Percentiles rank a stretch among this genome's conserved stretches.
These are phyloP conservation scores for Monosporascus sp. DNA, from an alignment of 2,329 filamentous ascomycete species.

Conservation along the genomic window DNA sequence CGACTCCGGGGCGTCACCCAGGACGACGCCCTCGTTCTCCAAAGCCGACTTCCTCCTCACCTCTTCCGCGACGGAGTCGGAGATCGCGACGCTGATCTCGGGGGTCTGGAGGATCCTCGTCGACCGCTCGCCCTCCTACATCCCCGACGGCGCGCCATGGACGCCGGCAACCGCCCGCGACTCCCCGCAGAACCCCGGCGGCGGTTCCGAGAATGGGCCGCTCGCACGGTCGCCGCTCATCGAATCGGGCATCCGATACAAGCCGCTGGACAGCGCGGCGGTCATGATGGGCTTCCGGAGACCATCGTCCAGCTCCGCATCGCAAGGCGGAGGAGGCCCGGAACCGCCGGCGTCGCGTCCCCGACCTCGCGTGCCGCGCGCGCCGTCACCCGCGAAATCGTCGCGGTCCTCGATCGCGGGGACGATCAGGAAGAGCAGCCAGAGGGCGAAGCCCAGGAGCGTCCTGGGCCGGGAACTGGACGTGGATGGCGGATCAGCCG, in stretches of 20 bases:
- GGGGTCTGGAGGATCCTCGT: slow-evolving; percentile 46
- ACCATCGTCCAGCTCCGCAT: slow-evolving; percentile 13
- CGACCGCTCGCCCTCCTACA: slow-evolving; percentile 41
- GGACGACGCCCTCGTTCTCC: slow-evolving; percentile 30
- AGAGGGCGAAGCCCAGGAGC: slow-evolving; percentile 23
- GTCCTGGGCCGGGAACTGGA: slow-evolving; percentile 15
- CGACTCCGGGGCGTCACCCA: no score
- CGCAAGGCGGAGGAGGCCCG: slow-evolving; percentile 9
- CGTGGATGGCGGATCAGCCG: background rate
- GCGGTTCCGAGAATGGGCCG: background rate
- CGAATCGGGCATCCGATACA: slow-evolving; percentile 13
- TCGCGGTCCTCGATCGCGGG: slow-evolving; percentile 27
- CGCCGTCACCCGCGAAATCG: slow-evolving; percentile 17
- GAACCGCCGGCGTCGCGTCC: slow-evolving; percentile 2
- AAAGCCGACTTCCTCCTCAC: slow-evolving; percentile 54
- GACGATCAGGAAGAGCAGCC: slow-evolving; percentile 26
- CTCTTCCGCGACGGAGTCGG: slow-evolving; percentile 46
- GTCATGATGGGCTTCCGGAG: slow-evolving; percentile 17
- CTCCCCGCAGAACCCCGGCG: slow-evolving; percentile 3
- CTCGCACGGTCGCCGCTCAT: slow-evolving; percentile 14
- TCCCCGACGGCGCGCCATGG: slow-evolving; percentile 28
- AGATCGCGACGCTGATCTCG: slow-evolving; percentile 49
- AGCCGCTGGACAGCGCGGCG: slow-evolving; percentile 16
- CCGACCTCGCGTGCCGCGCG: slow-evolving; percentile 4
- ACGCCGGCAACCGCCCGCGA: slow-evolving; percentile 7